Evolutionary conservation across 768 basidiomycete species (phyloP).

Genomic region (Tricholoma sp.): DNA sequence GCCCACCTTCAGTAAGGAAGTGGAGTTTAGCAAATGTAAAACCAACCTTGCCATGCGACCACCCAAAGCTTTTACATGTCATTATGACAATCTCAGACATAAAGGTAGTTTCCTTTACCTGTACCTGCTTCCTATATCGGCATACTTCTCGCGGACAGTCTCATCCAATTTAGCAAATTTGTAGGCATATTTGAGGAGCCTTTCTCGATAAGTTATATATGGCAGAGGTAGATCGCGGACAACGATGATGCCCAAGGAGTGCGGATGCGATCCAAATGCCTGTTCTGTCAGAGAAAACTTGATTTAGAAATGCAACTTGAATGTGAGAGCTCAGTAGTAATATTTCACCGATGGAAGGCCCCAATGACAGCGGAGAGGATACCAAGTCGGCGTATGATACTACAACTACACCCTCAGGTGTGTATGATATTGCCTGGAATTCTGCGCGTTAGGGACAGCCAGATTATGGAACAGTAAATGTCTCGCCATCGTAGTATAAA

Average conservation of each 20-base stretch:
- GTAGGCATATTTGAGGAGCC: constrained; percentile 71
- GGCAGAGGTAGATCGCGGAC: constrained; percentile 72
- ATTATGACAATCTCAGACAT: not conserved
- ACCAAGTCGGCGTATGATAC: constrained; percentile 61
- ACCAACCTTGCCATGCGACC: constrained; percentile 89
- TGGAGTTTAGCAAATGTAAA: not conserved
- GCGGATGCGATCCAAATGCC: constrained; percentile 78
- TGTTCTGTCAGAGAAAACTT: constrained; percentile 41
- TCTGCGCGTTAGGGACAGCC: constrained; percentile 12
- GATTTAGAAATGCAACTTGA: too few relatives aligned
- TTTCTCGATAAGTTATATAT: constrained; percentile 61
- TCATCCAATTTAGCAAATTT: constrained; percentile 72
- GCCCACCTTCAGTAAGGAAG: constrained; percentile 1
- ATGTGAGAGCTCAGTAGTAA: not conserved
- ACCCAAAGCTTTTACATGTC: constrained; percentile 67
- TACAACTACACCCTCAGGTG: constrained; percentile 47
- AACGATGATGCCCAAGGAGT: constrained; percentile 77
- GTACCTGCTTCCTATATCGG: constrained; percentile 68
- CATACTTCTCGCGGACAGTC: constrained; percentile 62
- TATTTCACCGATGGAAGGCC: constrained; percentile 54
- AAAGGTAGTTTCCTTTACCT: constrained; percentile 42
- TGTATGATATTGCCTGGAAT: constrained; percentile 27
- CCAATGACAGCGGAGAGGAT: constrained; percentile 47
- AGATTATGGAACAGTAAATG: constrained; percentile 9
- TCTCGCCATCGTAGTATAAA: constrained; percentile 15